Evolutionary conservation across 768 basidiomycete genomes (phyloP), one percentile per base, ranked within the genome.

Genomic region (Glaciozyma martinii): DNA sequence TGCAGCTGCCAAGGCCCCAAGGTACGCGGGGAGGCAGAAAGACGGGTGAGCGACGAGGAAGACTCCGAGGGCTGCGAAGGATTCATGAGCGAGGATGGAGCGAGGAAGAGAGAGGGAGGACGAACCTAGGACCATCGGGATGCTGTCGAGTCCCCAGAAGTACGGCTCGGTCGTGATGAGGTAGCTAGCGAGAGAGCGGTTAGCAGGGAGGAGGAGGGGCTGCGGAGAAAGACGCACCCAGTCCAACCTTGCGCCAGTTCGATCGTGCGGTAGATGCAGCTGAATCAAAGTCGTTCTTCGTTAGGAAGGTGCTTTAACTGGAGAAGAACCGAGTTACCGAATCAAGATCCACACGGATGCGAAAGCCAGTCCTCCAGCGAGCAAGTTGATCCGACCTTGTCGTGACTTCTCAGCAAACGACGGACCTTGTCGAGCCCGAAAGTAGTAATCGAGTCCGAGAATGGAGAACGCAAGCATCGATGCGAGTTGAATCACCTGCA

Each of bases 381-480:
- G n/a, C 9, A 56, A 40, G 21, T 32, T 32, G 56, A 56, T 43
- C 23, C 42, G 32, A 23, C 56, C 56, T 23, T 40, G n/a, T 23
- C 42, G 32, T 56, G n/a, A 13, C 33, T 56, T 56, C 15, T 30
- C 21, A 23, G 15, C 6, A 9, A 15, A 32, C 13, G 33, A 12
- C 1, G 56, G 56, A 21, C 37, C 56, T 25, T 56, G 10, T 18
- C 32, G 27, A 18, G 56, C 56, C 0, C 32, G 42, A 10, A 10
- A 29, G 30, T 43, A 59, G 59, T 75, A 76, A 53, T 75, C 73
- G 18, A 72, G 40, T 1, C 71, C 74, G 32, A 72, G 63, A 29
- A n/a, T 56, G 54, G 73, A 56, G 55, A 75, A 76, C 40, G 73
- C 50, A 33, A 66, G 68, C 72, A 76, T 76, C 30, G 74, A 62